Conservation (phyloP, 2,329 filamentous ascomycete species). For the Paecilomyces niveus region DNA sequence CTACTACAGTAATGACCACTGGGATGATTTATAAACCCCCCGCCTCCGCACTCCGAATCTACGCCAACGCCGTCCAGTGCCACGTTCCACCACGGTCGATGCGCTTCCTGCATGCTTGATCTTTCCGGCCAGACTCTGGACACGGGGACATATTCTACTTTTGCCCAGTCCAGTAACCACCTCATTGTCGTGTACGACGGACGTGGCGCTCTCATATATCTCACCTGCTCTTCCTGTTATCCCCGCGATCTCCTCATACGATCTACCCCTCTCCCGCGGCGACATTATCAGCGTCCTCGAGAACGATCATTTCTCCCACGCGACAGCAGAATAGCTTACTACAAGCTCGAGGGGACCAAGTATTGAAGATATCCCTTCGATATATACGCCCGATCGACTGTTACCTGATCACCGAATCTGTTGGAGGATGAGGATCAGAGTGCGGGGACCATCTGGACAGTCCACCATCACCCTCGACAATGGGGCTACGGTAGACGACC, state of each 20-base stretch:
- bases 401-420: background rate
- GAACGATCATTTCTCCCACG: background rate
- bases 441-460: constrained; percentile 67
- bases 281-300: background rate
- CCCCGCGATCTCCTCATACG: background rate
- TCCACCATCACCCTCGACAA: constrained; percentile 64
- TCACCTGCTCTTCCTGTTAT: background rate
- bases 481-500: constrained; percentile 46
- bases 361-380: background rate
- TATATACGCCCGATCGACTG: background rate
- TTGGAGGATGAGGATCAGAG: constrained; percentile 61
- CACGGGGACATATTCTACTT: background rate
- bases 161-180: background rate
- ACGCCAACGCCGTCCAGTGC: background rate
- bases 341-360: background rate
- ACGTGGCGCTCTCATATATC: background rate
- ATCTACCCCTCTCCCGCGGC: background rate
- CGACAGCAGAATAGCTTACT: background rate
- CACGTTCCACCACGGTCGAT: background rate
- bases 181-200: background rate
- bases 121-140: background rate
- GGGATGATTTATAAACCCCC: background rate
- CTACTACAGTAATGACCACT: background rate
- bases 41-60: background rate
- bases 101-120: background rate